A percentile compares a stretch with the other conserved stretches of the same genome.
Conservation (phyloP, 805 yeast species). For the Kazachstania africana region DNA sequence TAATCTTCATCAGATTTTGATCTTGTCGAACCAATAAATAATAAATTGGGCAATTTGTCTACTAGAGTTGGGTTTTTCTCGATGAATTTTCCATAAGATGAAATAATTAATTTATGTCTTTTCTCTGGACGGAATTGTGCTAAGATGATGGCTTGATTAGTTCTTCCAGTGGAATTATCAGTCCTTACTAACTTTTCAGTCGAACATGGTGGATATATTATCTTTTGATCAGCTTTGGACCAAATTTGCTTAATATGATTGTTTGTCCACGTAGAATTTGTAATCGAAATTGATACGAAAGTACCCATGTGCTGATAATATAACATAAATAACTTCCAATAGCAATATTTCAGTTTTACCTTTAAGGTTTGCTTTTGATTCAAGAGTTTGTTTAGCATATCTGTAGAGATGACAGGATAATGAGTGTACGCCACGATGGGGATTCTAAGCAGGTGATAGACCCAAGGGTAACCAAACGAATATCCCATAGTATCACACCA, state of each 20-base stretch:
- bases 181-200: conserved; percentile 41
- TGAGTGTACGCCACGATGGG: conserved; percentile 89
- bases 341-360: conserved; percentile 36
- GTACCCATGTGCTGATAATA: conserved; percentile 57
- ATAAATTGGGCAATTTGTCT: conserved; percentile 39
- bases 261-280: conserved; percentile 89
- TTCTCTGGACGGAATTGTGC: conserved; percentile 97
- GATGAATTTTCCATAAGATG: conserved; percentile 50
- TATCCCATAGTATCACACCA: conserved; percentile 92
- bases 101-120: conserved; percentile 62
- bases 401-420: conserved; percentile 81
- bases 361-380: conserved; percentile 14
- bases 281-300: conserved; percentile 50
- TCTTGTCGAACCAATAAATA: conserved; percentile 79
- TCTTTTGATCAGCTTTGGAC: conserved; percentile 34
- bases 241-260: conserved; percentile 62
- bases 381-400: conserved; percentile 63
- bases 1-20: conserved; percentile 49
- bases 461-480: conserved; percentile 73
- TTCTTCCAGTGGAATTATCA: conserved; percentile 19
- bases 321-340: conserved; percentile 62
- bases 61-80: conserved; percentile 4
- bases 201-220: conserved; percentile 86
- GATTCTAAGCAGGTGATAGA: conserved; percentile 39
- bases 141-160: conserved; percentile 31